Base-by-base conservation (phyloP, 305 asterid species). In the Solanum hybrid region DNA sequence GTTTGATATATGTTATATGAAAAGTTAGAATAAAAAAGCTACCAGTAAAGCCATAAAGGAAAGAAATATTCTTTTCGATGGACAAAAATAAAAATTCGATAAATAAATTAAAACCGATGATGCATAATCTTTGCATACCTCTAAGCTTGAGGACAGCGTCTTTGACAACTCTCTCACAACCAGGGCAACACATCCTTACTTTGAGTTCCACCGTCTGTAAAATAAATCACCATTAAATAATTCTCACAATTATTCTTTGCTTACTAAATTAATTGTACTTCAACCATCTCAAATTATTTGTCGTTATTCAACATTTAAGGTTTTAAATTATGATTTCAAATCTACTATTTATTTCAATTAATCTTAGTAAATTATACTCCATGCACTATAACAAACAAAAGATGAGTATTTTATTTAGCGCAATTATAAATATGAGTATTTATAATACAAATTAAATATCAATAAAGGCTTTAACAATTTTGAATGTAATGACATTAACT, bases 161-260 rank as follows among this genome's bases (percentile, higher is more conserved):
- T 89, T 92, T 95, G 88, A 97, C 98, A 89, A 97, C 93, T 91
- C 98, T 95, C 89, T 95, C 99, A 89, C 99, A 97, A 4, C 99
- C 99, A 39, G 92, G 93, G 93, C 99, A 97, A 90, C 99, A 97
- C 99, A 97, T 97, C 95, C 99, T 94, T 78, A 95, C 99, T 94
- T 96, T 96, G 84, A 97, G 97, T 93, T 97, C 99, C 92, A 97
- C 97, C 3, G 97, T 96, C 99, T 96, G 92, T 45, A 88, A 92
- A 93, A 76, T 27, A 31, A 88, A 31, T 29, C 51, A 88, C 4
- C 4, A 6, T 73, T 88, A 31, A 88, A 39, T 4, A 14, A 20
- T 72, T 24, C 41, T 51, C 15, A 73, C 2, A 37, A 87, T 39
- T 87, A 24, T 87, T 14, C 11, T 27, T 72, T 87, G 36, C 9